phyloP scores from a whole-genome alignment of 441 rosid genomes.

The Mallotus repandus region DNA sequence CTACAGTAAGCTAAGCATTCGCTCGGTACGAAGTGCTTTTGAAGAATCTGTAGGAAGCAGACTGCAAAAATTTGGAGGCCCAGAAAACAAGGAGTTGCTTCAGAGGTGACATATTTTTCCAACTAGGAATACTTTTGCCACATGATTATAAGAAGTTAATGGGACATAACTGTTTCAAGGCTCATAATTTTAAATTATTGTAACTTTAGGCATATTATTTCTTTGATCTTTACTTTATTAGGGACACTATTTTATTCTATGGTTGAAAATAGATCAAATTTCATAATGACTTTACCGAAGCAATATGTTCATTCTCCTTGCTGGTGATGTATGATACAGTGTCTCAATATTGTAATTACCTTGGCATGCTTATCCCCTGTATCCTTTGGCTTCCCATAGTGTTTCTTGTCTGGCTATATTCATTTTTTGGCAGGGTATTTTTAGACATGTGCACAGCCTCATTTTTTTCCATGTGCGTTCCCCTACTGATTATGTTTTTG shows the following conservation, averaged over 20 bases:
- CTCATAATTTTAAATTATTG: not conserved
- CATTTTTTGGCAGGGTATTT: not conserved
- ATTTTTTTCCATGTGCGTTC: not conserved
- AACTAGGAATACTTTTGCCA: not conserved
- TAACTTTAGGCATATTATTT: not conserved
- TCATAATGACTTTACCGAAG: not conserved
- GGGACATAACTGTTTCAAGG: constrained; percentile 1
- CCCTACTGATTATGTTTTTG: not conserved
- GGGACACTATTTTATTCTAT: not conserved
- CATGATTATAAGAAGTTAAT: not conserved
- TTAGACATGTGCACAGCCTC: not conserved
- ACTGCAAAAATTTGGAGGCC: constrained; percentile 65
- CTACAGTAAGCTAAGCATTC: constrained; percentile 64
- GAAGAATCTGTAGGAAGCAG: constrained; percentile 87
- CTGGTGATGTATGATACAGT: not conserved
- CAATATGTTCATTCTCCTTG: not conserved
- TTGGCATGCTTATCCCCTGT: not conserved
- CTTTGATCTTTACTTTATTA: not conserved
- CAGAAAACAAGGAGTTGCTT: constrained; percentile 69
- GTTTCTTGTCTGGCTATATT: not conserved
- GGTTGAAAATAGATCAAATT: not conserved
- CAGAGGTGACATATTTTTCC: constrained; percentile 49
- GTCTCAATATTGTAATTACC: not conserved
- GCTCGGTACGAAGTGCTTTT: constrained; percentile 75
- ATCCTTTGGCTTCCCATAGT: not conserved